Evolutionary conservation across 768 basidiomycete species (phyloP), one percentile per base, ranked within the genome.

Genomic region (Auricularia heimuer): DNA sequence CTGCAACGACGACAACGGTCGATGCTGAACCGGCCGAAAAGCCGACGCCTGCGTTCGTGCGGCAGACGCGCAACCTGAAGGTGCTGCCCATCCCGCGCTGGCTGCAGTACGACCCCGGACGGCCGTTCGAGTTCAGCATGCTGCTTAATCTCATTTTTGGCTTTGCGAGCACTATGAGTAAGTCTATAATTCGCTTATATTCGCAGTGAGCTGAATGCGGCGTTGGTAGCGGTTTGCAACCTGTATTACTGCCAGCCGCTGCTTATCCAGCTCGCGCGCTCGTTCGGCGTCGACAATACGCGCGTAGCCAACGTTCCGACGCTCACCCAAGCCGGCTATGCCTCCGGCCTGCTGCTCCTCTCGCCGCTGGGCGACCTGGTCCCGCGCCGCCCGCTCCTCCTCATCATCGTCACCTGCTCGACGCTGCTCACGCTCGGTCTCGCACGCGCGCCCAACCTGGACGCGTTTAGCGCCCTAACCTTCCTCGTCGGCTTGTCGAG

Each of bases 361-460:
- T 83, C 89, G 0, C 93, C 94, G 1, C 78, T 92, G 0, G 93
- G 94, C 7, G 93, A 96, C 72, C 81, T 94, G 24, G 81, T 92
- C 35, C 87, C 88, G 21, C 78, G 92, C 42, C 80, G 93, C 12
- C 86, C 84, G 54, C 78, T 96, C 0, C 80, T 89, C 36, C 78
- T 95, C 24, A 65, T 79, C 11, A 74, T 92, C 21, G 76, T 88
- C 45, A 68, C 81, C 1, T 60, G 82, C 24, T 83, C 86, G 0
- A 80, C 82, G 0, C 69, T 79, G 3, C 77, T 96, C 3, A 84
- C 88, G 0, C 84, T 94, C 62, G 92, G 88, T 0, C 79, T 94
- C 1, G 82, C 88, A 0, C 67, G 90, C 12, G 89, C 90, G 0
- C 75, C 74, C 2, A 82, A 75, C 62, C 77, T 91, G 3, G 75